Evolutionary conservation across 305 asterid species (phyloP), one percentile per base, ranked within the genome.

Genomic region (Vinca major): DNA sequence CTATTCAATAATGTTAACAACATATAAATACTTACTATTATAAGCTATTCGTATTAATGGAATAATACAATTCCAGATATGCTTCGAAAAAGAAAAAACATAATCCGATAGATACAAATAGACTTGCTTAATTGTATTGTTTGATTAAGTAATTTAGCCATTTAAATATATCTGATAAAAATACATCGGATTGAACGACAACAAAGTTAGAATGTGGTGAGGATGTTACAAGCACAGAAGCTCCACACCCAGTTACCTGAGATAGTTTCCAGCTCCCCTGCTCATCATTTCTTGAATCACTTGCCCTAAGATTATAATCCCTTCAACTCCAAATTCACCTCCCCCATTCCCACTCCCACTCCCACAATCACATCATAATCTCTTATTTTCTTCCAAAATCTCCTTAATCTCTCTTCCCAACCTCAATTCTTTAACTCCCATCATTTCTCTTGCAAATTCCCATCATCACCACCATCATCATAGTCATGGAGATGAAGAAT

Each of bases 401-500:
- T 58, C 75, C 45, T 58, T 75, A 0, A 52, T 58, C 62, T 53
- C 62, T 56, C 69, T 73, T 57, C 77, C 71, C 61, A 50, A 20
- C 8, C 54, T 58, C 48, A 17, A 45, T 64, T 20, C 14, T 51
- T 70, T 71, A 16, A 67, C 85, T 57, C 17, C 66, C 65, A n/a
- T 77, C 73, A 76, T 55, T 54, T 80, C 79, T 81, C 10, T 36
- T 19, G 65, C 66, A 8, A 61, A 67, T 39, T 65, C 72, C 10
- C 71, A 85, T 40, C 58, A 74, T 0, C 75, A 81, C 11, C 74
- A 79, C 5, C 81, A 78, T 21, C 76, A 72, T 12, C 81, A 73
- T 48, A 33, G 75, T 54, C 81, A 78, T 74, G 52, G 70, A 21
- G 75, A 77, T 19, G 82, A 78, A 10, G 88, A 71, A 40, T 48